phyloP scores from a whole-genome alignment of 1,284 basidiomycete species.

The Trichosporon inkin region DNA sequence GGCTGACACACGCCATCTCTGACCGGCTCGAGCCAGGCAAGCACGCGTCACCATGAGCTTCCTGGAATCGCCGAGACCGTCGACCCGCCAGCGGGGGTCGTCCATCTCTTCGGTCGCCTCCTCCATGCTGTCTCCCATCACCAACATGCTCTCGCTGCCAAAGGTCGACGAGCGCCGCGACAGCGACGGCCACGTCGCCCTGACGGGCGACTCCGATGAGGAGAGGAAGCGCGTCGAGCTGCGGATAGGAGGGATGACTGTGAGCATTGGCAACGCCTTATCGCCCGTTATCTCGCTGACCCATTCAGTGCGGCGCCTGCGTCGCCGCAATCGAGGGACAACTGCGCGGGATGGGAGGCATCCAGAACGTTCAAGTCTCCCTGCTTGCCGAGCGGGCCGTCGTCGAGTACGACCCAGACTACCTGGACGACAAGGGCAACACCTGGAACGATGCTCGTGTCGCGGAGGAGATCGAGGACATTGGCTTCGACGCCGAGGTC shows the following conservation, averaged over 20 bases:
- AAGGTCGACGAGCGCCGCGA: conserved; percentile 18
- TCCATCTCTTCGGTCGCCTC: conserved; percentile 19
- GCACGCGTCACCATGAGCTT: conserved; percentile 1
- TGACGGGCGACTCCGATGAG: conserved; percentile 10
- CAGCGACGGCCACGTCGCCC: conserved; percentile 18
- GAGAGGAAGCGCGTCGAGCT: conserved; percentile 43
- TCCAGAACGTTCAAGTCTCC: conserved; percentile 83
- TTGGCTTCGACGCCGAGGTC: conserved; percentile 49
- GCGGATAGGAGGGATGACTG: conserved; percentile 49
- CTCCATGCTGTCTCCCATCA: conserved; percentile 16
- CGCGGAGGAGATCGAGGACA: conserved; percentile 57
- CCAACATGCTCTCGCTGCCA: conserved; percentile 13
- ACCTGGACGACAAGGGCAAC: conserved; percentile 32
- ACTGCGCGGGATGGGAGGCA: conserved; percentile 77
- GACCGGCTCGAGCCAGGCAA: not conserved
- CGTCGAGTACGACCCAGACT: conserved; percentile 75
- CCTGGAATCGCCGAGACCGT: not conserved
- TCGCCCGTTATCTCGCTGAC: not conserved
- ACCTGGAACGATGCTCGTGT: conserved; percentile 75
- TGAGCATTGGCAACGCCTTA: conserved; percentile 24
- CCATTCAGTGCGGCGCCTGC: conserved; percentile 51
- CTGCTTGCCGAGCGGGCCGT: conserved; percentile 88
- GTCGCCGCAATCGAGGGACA: conserved; percentile 80
- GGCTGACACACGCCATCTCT: not conserved
- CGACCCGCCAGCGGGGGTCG: conserved; percentile 3